Base-by-base conservation (phyloP, 1,139 yeast species). In the Hemisphaericaspora xylofermentans region DNA sequence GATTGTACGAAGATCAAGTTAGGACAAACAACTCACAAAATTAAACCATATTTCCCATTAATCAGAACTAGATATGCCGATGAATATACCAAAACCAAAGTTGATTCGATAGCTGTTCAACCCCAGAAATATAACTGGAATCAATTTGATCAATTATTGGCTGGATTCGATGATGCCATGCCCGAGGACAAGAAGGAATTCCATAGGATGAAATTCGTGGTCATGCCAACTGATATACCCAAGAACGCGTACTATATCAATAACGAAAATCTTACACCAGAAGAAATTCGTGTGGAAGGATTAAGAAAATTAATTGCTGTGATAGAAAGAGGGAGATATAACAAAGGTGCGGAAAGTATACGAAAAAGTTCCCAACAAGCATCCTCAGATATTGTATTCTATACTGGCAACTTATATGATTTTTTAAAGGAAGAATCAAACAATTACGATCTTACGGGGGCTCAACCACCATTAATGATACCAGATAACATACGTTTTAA, bases 231-330 rank as follows among this genome's bases (percentile, higher is more conserved):
- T 1, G 85, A 79, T 4, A 71, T 83, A 14, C 83, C 89, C 0
- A 75, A 79, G 40, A 80, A 76, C 51, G 74, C 82, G 1, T 76
- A 64, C 50, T 66, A 57, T 37, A 65, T 67, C 27, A 68, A 70
- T 28, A 78, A 81, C 47, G 96, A 88, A 54, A 73, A 74, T 24
- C 66, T 88, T 35, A 78, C 79, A 1, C 82, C 84, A 4, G 98
- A 91, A 59, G 98, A 91, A 61, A 78, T 86, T 16, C 66, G 96
- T 43, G 76, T 93, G 13, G 98, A 91, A 59, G 98, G 98, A 0
- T 66, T 93, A 26, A 71, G 93, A 39, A 80, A 82, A 40, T 66
- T 93, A 46, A 85, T 88, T 38, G 71, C 80, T 1, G 65, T 79
- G 19, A 75, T 93, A 16, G 85, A 86, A 50, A 75, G 81, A 48